Conservation (phyloP, 257 asterid genomes). For the Solanum piurae region DNA sequence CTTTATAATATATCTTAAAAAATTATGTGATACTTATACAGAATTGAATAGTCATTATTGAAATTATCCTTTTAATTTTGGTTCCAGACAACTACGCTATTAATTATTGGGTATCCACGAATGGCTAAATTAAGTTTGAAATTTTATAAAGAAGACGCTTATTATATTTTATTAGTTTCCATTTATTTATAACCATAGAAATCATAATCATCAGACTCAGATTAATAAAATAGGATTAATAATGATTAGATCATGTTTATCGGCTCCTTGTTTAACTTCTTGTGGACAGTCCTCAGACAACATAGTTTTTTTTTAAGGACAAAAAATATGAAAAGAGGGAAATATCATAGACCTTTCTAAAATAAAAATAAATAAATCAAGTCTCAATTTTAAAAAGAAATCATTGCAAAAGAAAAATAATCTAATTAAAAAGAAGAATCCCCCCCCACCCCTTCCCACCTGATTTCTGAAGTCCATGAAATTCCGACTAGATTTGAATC, state of each 20-base stretch:
- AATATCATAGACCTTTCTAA: not conserved
- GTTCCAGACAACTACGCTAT: not conserved
- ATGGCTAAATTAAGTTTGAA: not conserved
- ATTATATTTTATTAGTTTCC: not conserved
- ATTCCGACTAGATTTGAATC: too few species aligned
- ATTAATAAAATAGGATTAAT: not conserved
- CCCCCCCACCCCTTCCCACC: not conserved
- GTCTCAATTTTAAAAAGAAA: not conserved
- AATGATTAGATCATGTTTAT: not conserved
- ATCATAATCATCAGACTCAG: not conserved
- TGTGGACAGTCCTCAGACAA: not conserved
- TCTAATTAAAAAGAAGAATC: too few species aligned
- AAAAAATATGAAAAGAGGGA: not conserved
- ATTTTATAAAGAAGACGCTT: not conserved
- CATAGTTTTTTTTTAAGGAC: not conserved
- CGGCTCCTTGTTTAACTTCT: not conserved
- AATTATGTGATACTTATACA: too few species aligned
- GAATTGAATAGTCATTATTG: too few species aligned
- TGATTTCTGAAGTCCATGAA: too few species aligned
- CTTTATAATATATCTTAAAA: not conserved
- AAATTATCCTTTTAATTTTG: not conserved
- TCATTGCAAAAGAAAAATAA: not conserved
- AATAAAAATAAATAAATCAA: not conserved
- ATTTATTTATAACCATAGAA: not conserved
- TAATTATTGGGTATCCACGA: not conserved